Conservation (phyloP, 305 asterid species). For the Withania somnifera region DNA sequence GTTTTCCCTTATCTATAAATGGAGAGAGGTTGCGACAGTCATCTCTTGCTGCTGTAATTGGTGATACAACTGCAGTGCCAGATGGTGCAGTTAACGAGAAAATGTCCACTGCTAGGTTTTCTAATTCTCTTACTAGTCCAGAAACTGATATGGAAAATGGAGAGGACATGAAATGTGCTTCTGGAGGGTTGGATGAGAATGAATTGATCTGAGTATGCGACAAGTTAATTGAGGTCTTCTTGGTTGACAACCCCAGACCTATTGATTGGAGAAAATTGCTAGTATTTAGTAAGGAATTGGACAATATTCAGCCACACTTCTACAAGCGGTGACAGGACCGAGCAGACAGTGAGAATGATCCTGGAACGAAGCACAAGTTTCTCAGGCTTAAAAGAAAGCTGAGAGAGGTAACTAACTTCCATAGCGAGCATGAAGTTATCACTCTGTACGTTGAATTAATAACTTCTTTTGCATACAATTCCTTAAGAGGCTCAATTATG, state of each 20-base stretch:
- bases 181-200: conserved; percentile 35
- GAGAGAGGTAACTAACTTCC: conserved; percentile 48
- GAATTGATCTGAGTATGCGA: conserved; percentile 69
- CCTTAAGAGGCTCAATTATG: not conserved
- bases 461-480: not conserved
- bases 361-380: conserved; percentile 67
- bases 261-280: conserved; percentile 84
- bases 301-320: conserved; percentile 67
- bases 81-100: conserved; percentile 21
- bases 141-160: conserved; percentile 8
- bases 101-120: conserved; percentile 10
- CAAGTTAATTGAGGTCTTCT: conserved; percentile 70
- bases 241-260: conserved; percentile 86
- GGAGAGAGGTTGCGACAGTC: conserved; percentile 18
- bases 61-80: conserved; percentile 30
- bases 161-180: conserved; percentile 13
- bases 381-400: conserved; percentile 80
- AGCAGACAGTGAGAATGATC: conserved; percentile 64
- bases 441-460: not conserved
- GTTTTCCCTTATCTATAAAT: conserved; percentile 16
- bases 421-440: not conserved
- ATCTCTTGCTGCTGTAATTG: conserved; percentile 18
- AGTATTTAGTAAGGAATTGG: conserved; percentile 83
- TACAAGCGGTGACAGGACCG: conserved; percentile 55
- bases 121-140: conserved; percentile 14